Conservation (phyloP, 2,329 filamentous ascomycete genomes). For the Botryotinia narcissicola region DNA sequence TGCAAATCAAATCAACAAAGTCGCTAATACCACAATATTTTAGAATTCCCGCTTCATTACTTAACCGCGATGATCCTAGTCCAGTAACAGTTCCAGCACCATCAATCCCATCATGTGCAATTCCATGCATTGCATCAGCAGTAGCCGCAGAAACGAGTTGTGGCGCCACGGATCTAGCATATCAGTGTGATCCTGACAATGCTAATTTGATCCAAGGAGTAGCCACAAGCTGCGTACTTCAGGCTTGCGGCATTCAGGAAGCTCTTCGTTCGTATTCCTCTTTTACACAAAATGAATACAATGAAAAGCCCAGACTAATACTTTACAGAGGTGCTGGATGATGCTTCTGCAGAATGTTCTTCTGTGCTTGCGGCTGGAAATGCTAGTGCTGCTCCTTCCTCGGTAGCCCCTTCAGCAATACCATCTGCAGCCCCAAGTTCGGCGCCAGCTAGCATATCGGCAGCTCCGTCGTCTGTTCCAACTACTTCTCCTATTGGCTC, state of each 20-base stretch:
- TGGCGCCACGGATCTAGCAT: not conserved
- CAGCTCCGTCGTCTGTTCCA: not conserved
- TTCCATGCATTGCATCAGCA: not conserved
- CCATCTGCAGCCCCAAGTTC: not conserved
- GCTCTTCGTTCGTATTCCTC: not conserved
- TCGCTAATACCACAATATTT: not conserved
- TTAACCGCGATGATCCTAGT: not conserved
- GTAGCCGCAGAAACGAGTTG: not conserved
- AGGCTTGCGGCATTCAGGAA: not conserved
- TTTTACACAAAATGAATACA: not conserved
- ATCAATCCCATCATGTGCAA: slow-evolving; percentile 9
- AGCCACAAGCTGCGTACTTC: slow-evolving; percentile 1
- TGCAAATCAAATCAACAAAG: not conserved
- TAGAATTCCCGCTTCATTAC: not conserved
- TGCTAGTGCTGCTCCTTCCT: not conserved
- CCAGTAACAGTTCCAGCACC: not conserved
- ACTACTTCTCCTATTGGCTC: not conserved
- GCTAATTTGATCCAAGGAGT: not conserved
- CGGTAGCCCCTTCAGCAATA: not conserved
- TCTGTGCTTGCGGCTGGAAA: not conserved
- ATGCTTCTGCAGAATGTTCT: slow-evolving; percentile 7
- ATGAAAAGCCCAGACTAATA: not conserved
- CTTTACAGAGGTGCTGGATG: not conserved
- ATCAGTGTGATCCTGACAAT: slow-evolving; percentile 4
- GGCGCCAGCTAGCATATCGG: not conserved